Evolutionary conservation across 495 filamentous ascomycete species (phyloP).

Genomic region (Letharia columbiana): DNA sequence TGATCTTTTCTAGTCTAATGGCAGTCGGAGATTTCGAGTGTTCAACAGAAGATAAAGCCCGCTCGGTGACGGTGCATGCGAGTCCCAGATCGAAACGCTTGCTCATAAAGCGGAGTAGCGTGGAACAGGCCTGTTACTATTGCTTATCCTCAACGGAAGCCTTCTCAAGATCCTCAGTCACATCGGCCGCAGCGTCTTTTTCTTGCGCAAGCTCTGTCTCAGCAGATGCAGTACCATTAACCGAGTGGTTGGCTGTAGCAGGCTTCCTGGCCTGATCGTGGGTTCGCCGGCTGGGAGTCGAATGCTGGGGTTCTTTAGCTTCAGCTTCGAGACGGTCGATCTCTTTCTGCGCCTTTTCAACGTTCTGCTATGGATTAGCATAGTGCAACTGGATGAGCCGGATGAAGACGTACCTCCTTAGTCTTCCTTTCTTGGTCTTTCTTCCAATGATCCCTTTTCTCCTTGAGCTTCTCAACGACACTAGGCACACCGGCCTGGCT

Average conservation of each 20-base stretch:
- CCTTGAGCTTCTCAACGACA: constrained; percentile 77
- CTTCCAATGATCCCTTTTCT: constrained; percentile 90
- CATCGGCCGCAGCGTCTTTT: constrained; percentile 49
- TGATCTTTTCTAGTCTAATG: no score
- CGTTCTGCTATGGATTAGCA: constrained; percentile 47
- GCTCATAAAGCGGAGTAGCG: no score
- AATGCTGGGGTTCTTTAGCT: constrained; percentile 39
- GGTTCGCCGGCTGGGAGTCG: constrained; percentile 25
- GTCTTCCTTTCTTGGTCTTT: constrained; percentile 83
- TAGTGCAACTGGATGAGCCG: constrained; percentile 3
- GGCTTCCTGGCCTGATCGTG: constrained; percentile 46
- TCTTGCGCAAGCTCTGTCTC: constrained; percentile 49
- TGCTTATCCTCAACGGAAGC: constrained; percentile 46
- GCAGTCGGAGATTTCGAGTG: no score
- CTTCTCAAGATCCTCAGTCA: constrained; percentile 49
- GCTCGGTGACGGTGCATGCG: no score
- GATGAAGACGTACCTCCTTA: constrained; percentile 58
- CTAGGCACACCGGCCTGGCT: constrained; percentile 69
- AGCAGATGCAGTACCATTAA: constrained; percentile 46
- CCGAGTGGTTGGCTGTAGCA: constrained; percentile 38
- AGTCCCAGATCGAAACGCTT: no score
- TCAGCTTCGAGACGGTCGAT: constrained; percentile 55
- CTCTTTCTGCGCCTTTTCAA: constrained; percentile 60
- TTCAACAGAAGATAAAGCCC: no score
- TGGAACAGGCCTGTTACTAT: not conserved